Conservation (phyloP, 2,329 filamentous ascomycete genomes). For the Dactylonectria estremocensis region DNA sequence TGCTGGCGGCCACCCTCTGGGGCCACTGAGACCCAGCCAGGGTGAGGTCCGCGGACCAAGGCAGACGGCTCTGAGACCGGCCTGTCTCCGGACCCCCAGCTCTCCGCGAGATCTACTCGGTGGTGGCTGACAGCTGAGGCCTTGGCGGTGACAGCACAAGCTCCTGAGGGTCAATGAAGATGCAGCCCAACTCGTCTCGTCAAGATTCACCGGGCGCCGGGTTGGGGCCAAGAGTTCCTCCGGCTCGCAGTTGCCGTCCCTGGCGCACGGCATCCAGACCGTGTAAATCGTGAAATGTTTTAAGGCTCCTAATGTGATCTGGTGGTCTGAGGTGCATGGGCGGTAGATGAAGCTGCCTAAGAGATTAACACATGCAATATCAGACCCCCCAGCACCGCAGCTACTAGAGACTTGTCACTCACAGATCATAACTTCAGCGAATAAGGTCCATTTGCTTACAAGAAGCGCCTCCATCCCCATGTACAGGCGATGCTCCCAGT, state of each 20-base stretch:
- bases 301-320: slow-evolving; percentile 21
- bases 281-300: slow-evolving; percentile 8
- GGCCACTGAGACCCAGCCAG: slow-evolving; percentile 5
- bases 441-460: slow-evolving; percentile 1
- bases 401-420: background rate
- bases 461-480: slow-evolving; percentile 3
- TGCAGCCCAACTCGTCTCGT: slow-evolving; percentile 1
- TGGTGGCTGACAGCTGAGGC: background rate
- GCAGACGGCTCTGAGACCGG: slow-evolving; percentile 11
- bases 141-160: slow-evolving; percentile 23
- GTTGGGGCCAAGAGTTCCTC: background rate
- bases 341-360: slow-evolving; percentile 33
- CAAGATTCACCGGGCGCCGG: background rate
- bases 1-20: background rate
- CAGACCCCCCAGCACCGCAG: background rate
- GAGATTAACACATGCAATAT: slow-evolving; percentile 4
- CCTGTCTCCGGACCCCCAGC: slow-evolving; percentile 3
- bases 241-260: background rate
- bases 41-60: background rate
- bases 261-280: slow-evolving; percentile 2
- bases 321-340: slow-evolving; percentile 29
- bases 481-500: background rate
- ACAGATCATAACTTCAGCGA: background rate
- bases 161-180: slow-evolving; percentile 12
- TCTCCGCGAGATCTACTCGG: slow-evolving; percentile 19